Percentiles rank a stretch among this genome's conserved stretches.
Conservation (phyloP, 2,329 filamentous ascomycete species). For the Hymenoscyphus repandus region DNA sequence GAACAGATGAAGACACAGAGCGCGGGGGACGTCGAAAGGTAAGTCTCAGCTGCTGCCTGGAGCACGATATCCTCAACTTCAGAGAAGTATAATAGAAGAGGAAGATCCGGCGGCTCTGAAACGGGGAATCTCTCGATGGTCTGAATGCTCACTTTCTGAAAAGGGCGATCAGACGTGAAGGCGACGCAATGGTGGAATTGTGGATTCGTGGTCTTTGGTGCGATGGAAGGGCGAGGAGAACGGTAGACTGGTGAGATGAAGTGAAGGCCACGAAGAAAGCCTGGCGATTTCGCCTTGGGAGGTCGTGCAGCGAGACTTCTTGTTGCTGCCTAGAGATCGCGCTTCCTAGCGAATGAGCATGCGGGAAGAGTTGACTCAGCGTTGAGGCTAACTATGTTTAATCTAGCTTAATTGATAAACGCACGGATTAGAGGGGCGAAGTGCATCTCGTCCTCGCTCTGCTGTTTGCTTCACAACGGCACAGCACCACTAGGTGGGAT, state of each 20-base stretch:
- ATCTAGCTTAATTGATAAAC: not conserved
- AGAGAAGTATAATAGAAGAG: slow-evolving; percentile 18
- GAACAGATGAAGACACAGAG: not conserved
- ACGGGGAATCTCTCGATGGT: not conserved
- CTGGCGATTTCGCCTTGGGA: slow-evolving; percentile 14
- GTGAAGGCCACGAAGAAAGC: not conserved
- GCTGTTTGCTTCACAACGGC: too few relatives aligned
- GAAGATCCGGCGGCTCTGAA: slow-evolving; percentile 10
- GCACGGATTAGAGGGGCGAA: too few relatives aligned
- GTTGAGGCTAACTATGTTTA: not conserved
- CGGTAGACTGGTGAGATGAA: slow-evolving; percentile 8
- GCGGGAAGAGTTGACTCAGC: too few relatives aligned
- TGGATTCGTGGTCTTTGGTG: slow-evolving; percentile 13
- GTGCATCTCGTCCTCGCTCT: too few relatives aligned
- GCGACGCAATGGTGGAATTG: slow-evolving; percentile 1
- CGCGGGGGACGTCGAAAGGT: slow-evolving; percentile 3
- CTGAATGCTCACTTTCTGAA: not conserved
- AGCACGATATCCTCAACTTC: slow-evolving; percentile 1
- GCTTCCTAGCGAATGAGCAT: too few relatives aligned
- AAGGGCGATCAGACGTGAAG: not conserved
- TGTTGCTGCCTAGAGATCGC: slow-evolving; percentile 16
- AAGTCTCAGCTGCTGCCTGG: slow-evolving; percentile 20
- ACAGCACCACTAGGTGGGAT: too few relatives aligned
- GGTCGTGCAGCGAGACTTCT: not conserved
- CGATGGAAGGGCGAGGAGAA: slow-evolving; percentile 8